Evolutionary conservation across 2,329 filamentous ascomycete genomes (phyloP), one percentile per base, ranked within the genome.

Genomic region (Colletotrichum liriopes): DNA sequence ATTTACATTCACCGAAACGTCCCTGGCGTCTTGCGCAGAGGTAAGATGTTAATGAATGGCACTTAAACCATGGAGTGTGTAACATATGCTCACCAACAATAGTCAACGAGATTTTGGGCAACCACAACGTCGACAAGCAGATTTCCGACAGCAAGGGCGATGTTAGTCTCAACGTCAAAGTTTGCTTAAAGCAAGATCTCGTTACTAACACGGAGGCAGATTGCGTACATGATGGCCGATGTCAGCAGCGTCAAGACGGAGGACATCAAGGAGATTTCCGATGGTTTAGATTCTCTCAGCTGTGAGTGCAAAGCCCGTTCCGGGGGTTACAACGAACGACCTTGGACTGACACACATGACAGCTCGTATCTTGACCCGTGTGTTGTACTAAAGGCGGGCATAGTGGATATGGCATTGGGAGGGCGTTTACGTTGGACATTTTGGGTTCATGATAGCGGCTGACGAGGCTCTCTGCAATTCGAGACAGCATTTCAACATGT

Each of bases 71-170:
- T n/a, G 29, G n/a, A 32, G 26, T 14, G 26, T 2, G 7, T 20
- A 5, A 59, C 23, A n/a, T 20, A 23, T 62, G 32, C 59, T 68
- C 32, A 68, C 14, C 16, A 16, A 35, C 18, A 18, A 18, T 74
- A 92, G 96, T 99, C 76, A 99, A 99, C 87, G 94, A 96, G 79
- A 94, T 98, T 74, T 89, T 99, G 59, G 94, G 93, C 54, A 92
- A 97, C 79, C 95, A 99, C 87, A 99, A 99, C 82, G 95, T 99
- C 77, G 96, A 98, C 86, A 98, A 98, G 88, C 96, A 99, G 85
- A 98, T 97, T 86, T 96, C 94, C 62, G 96, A 98, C 82, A 97
- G 93, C 84, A 93, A 93, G 85, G 96, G 95, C 77, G 96, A 98
- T 81, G 92, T 94, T 84, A 75, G 88, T 77, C 26, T 6, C 16